Evolutionary conservation across 129 eudicot species (phyloP).

Genomic region (Glebionis coronaria): DNA sequence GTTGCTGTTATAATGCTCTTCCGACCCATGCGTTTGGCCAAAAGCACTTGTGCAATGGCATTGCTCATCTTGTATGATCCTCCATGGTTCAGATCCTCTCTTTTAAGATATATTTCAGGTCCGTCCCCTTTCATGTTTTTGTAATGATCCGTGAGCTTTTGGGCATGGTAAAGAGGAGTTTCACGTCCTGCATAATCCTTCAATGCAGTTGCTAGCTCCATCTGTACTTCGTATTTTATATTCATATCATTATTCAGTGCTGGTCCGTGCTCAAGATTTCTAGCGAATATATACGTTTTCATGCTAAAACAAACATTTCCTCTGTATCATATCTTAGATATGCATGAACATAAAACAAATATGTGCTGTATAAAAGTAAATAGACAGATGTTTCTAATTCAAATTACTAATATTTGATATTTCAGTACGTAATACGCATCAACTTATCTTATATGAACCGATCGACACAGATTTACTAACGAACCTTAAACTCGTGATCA

Average conservation of each 20-base stretch:
- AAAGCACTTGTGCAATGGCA: conserved; percentile 56
- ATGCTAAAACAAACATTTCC: too few relatives aligned
- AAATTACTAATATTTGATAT: too few relatives aligned
- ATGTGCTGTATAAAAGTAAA: too few relatives aligned
- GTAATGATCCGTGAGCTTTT: conserved; percentile 52
- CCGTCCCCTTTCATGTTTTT: conserved; percentile 51
- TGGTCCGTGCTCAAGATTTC: background rate
- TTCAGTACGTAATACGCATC: too few relatives aligned
- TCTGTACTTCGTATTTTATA: conserved; percentile 22
- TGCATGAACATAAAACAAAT: too few relatives aligned
- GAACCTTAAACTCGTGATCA: too few relatives aligned
- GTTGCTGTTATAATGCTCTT: conserved; percentile 51
- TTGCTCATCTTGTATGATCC: conserved; percentile 76
- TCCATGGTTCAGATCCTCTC: conserved; percentile 67
- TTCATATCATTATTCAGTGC: conserved; percentile 9
- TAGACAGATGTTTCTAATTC: too few relatives aligned
- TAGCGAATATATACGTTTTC: too few relatives aligned
- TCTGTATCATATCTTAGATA: too few relatives aligned
- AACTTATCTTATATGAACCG: too few relatives aligned
- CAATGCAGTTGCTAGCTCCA: conserved; percentile 43
- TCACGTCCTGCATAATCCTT: conserved; percentile 68
- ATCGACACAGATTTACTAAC: too few relatives aligned
- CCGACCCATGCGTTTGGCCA: conserved; percentile 60
- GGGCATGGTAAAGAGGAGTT: conserved; percentile 60
- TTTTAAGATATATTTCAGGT: conserved; percentile 67